Evolutionary conservation across 768 basidiomycete genomes (phyloP).

Genomic region (Russula virescens): DNA sequence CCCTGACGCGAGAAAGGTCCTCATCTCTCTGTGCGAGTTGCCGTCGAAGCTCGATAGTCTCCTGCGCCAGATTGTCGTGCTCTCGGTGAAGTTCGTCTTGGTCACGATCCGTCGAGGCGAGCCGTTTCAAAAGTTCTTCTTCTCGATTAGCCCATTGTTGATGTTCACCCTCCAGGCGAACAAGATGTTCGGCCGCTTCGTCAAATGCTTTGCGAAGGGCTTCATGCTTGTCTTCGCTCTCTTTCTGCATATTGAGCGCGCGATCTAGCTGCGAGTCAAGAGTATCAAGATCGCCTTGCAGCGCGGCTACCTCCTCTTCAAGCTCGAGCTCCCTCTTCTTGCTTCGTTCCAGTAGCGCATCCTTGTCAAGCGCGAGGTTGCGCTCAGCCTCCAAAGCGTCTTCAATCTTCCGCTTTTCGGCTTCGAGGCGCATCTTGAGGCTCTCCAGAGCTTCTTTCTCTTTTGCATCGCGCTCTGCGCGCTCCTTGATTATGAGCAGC

Average conservation of each 20-base stretch:
- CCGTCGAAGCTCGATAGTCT: constrained; percentile 64
- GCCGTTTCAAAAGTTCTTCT: constrained; percentile 50
- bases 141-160: constrained; percentile 62
- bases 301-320: constrained; percentile 73
- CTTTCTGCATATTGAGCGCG: constrained; percentile 69
- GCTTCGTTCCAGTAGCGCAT: constrained; percentile 71
- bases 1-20: constrained; percentile 66
- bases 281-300: constrained; percentile 79
- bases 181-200: constrained; percentile 80
- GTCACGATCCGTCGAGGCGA: constrained; percentile 32
- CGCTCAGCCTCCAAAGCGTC: constrained; percentile 80
- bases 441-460: constrained; percentile 75
- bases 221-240: constrained; percentile 73
- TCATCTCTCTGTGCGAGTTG: constrained; percentile 72
- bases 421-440: constrained; percentile 75
- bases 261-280: constrained; percentile 83
- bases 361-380: constrained; percentile 74
- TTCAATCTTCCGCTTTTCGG: constrained; percentile 78
- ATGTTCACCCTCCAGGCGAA: constrained; percentile 73
- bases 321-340: constrained; percentile 82
- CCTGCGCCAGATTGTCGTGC: constrained; percentile 56
- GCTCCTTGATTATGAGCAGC: constrained; percentile 69
- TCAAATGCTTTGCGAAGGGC: constrained; percentile 68
- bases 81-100: constrained; percentile 45
- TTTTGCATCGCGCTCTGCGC: constrained; percentile 79